phyloP scores from a whole-genome alignment of 768 basidiomycete species.

The Chalciporus sphaerocephalus region DNA sequence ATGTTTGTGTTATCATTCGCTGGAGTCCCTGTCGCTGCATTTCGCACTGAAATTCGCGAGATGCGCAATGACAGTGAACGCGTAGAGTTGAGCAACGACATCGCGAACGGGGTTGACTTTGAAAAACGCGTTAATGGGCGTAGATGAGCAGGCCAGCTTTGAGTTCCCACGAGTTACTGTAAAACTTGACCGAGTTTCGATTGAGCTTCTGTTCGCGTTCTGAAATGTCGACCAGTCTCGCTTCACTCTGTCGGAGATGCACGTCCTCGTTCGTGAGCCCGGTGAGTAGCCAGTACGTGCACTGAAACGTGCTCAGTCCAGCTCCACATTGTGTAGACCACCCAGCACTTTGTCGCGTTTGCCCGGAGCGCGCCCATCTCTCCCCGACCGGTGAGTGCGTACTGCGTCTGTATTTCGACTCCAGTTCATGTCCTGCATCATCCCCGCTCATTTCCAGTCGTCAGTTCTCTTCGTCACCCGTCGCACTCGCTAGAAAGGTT shows the following conservation, averaged over 20 bases:
- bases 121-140: not conserved
- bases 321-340: not conserved
- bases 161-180: constrained; percentile 24
- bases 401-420: not conserved
- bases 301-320: not conserved
- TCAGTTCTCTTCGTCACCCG: constrained; percentile 49
- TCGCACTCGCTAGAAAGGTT: constrained; percentile 42
- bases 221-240: constrained; percentile 21
- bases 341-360: constrained; percentile 38
- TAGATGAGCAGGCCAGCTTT: too few relatives aligned
- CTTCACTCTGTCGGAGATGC: constrained; percentile 26
- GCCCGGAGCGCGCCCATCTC: constrained; percentile 25
- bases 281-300: constrained; percentile 10
- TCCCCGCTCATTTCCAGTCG: constrained; percentile 5
- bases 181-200: constrained; percentile 1
- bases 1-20: constrained; percentile 43
- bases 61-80: constrained; percentile 33
- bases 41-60: constrained; percentile 35
- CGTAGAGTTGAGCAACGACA: constrained; percentile 40
- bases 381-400: constrained; percentile 7
- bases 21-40: constrained; percentile 36
- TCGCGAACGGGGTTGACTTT: constrained; percentile 21
- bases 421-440: not conserved
- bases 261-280: constrained; percentile 10
- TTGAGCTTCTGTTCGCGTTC: not conserved